A percentile compares a stretch with the other conserved stretches of the same genome.
These are phyloP conservation scores for Lachnellula occidentalis DNA, from an alignment of 2,329 filamentous ascomycete genomes.

Conservation along the genomic window DNA sequence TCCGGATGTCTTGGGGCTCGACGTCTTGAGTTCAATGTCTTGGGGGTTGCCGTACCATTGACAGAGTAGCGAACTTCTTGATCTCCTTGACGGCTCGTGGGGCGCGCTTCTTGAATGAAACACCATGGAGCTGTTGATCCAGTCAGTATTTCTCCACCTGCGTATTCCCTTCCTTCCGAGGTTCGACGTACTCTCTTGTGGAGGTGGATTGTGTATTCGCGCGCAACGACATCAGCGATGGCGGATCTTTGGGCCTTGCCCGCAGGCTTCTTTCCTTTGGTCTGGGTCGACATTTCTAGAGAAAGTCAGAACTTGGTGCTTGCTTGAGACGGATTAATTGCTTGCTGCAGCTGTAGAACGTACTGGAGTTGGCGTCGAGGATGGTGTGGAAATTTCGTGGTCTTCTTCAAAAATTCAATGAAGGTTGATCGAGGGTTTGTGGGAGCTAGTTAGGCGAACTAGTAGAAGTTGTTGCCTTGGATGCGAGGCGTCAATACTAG, in stretches of 20 bases:
- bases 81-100: slow-evolving; percentile 99
- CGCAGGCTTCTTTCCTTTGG: slow-evolving; percentile 58
- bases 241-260: slow-evolving; percentile 79
- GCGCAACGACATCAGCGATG: slow-evolving; percentile 97
- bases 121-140: slow-evolving; percentile 76
- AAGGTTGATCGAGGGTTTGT: background rate
- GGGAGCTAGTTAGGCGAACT: background rate
- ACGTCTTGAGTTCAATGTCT: background rate
- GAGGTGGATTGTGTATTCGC: slow-evolving; percentile 99
- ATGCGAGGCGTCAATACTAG: background rate
- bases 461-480: background rate
- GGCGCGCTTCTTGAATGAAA: slow-evolving; percentile 99
- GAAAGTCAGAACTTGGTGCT: slow-evolving; percentile 23
- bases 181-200: slow-evolving; percentile 89
- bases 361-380: slow-evolving; percentile 7
- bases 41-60: slow-evolving; percentile 70
- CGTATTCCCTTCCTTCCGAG: slow-evolving; percentile 10
- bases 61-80: slow-evolving; percentile 83
- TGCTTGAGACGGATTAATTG: background rate
- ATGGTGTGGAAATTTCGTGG: slow-evolving; percentile 9
- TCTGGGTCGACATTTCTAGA: slow-evolving; percentile 61
- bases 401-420: background rate
- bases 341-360: background rate
- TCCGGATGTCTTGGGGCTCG: background rate
- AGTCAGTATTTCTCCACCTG: slow-evolving; percentile 41